Base-by-base conservation (phyloP, 1,284 basidiomycete genomes). In the Irpex rosettiformis region DNA sequence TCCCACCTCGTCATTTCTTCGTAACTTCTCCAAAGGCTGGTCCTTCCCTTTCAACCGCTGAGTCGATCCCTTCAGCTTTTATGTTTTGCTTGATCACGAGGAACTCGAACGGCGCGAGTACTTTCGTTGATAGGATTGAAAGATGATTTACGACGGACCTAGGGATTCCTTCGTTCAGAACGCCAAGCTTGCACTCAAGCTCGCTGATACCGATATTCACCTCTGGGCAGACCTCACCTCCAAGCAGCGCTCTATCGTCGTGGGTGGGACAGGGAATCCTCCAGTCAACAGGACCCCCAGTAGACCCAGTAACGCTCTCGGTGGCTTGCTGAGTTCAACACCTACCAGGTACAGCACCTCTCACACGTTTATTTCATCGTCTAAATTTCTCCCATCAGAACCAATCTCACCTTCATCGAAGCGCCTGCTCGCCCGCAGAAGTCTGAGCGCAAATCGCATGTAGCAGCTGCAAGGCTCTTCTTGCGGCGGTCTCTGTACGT, bases 401-500 rank as follows among this genome's bases (percentile, higher is more conserved):
- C 48, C 48, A 27, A 27, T 27, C 24, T 51, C 22, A 51, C 24
- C 48, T 27, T 51, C 18, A 24, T 28, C 7, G 22, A 51, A 28
- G 22, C 52, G 52, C 52, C 49, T 11, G 52, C 21, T 40, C n/a
- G n/a, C 8, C 27, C 52, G 11, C 49, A 28, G 52, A 54, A 37
- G 4, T 16, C 52, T 13, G 52, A 54, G 21, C 52, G 33, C 3
- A 30, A 22, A n/a, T 40, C 29, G 29, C 28, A 54, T 33, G 29
- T 21, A 13, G 52, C 28, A 10, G 55, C 33, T 48, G 30, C 52
- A 16, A 54, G 60, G 11, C 29, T 56, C 8, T 59, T 58, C 40
- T 22, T 62, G 10, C 55, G 58, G 16, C 54, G 61, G 10, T 62
- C 61, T 16, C 47, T 62, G 61, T 62, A 47, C 51, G 61, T 57